phyloP scores from a whole-genome alignment of 495 filamentous ascomycete genomes.

The Ramalina intermedia region DNA sequence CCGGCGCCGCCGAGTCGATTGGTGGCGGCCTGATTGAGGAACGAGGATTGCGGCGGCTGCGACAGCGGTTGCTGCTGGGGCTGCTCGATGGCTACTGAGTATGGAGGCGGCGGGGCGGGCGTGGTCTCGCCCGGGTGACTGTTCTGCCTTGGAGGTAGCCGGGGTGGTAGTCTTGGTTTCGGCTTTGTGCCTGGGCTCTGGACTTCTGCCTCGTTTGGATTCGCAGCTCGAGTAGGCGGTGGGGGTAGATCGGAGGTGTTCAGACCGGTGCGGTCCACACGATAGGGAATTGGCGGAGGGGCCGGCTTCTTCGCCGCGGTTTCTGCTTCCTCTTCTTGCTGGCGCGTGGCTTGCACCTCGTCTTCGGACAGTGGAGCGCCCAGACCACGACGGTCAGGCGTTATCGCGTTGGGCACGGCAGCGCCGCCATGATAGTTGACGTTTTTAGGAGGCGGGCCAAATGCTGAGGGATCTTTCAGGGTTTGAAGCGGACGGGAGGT shows the following conservation, averaged over 20 bases:
- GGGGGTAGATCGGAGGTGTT: conserved; percentile 53
- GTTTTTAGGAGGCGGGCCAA: conserved; percentile 74
- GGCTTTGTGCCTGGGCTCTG: conserved; percentile 21
- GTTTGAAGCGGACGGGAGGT: conserved; percentile 56
- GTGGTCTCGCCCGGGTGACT: conserved; percentile 28
- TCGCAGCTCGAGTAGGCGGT: conserved; percentile 46
- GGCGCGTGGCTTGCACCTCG: conserved; percentile 28
- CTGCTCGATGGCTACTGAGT: conserved; percentile 19
- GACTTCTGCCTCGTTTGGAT: conserved; percentile 27
- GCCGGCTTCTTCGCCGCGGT: conserved; percentile 28
- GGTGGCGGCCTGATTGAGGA: conserved; percentile 55
- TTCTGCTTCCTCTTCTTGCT: conserved; percentile 23
- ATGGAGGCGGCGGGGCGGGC: conserved; percentile 38
- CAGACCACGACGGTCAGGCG: conserved; percentile 32
- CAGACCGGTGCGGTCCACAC: conserved; percentile 54
- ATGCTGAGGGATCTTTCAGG: conserved; percentile 68
- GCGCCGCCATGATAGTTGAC: conserved; percentile 38
- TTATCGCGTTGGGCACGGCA: conserved; percentile 32
- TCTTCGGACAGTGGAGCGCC: conserved; percentile 33
- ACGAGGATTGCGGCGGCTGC: conserved; percentile 19
- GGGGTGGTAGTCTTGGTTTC: conserved; percentile 50
- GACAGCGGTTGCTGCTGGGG: conserved; percentile 11
- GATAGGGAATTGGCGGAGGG: conserved; percentile 52
- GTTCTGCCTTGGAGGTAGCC: conserved; percentile 56
- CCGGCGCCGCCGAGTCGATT: conserved; percentile 60